Percentiles rank a stretch among this genome's conserved stretches.
Evolutionary conservation across 2,329 filamentous ascomycete genomes (phyloP).

Genomic region (Hymenoscyphus linearis): DNA sequence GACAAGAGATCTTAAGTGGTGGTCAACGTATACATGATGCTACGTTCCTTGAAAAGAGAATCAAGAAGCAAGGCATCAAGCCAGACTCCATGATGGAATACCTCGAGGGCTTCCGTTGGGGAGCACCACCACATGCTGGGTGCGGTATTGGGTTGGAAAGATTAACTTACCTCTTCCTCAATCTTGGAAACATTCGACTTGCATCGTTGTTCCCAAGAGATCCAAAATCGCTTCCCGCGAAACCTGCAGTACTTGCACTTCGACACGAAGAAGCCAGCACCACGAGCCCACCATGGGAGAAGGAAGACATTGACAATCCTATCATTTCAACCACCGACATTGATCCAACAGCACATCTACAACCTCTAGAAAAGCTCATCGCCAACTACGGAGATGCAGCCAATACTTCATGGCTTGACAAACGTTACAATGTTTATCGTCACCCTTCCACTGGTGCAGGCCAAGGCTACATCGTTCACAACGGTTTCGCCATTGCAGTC

Average conservation of each 20-base stretch:
- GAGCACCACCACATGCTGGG: conserved; percentile 82
- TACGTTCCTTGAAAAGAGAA: conserved; percentile 66
- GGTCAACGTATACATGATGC: conserved; percentile 90
- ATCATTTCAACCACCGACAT: not conserved
- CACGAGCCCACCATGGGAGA: conserved; percentile 58
- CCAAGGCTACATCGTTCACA: conserved; percentile 73
- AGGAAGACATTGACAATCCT: conserved; percentile 32
- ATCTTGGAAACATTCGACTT: conserved; percentile 83
- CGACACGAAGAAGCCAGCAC: conserved; percentile 86
- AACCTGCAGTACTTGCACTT: conserved; percentile 56
- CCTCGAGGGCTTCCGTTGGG: conserved; percentile 80
- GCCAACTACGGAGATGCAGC: conserved; percentile 94
- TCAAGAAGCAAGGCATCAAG: conserved; percentile 69
- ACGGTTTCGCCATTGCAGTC: conserved; percentile 75
- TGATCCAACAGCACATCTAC: conserved; percentile 42
- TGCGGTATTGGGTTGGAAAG: conserved; percentile 88
- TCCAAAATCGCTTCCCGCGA: conserved; percentile 76
- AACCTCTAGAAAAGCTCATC: conserved; percentile 79
- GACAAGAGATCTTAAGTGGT: conserved; percentile 87
- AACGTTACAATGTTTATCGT: conserved; percentile 82
- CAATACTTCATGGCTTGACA: conserved; percentile 90
- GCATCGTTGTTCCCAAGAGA: conserved; percentile 85
- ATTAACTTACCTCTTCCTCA: conserved; percentile 77
- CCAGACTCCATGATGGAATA: conserved; percentile 87
- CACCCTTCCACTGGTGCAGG: conserved; percentile 75